Percentiles rank a stretch among this genome's conserved stretches.
Conservation (phyloP, 2,329 filamentous ascomycete genomes). For the Fusarium luffae region DNA sequence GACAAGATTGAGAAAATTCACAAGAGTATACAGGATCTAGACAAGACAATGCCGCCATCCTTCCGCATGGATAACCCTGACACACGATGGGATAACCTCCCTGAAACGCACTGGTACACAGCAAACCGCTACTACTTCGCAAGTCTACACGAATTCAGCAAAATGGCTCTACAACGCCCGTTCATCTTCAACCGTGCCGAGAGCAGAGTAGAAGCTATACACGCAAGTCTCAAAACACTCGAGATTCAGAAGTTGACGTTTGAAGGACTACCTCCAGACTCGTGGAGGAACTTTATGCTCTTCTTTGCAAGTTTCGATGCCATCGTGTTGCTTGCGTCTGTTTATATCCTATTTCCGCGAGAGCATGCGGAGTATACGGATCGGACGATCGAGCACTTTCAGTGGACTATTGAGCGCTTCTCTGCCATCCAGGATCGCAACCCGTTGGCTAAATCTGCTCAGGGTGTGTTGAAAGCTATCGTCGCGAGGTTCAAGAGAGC, state of each 20-base stretch:
- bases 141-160: constrained; percentile 63
- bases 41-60: constrained; percentile 61
- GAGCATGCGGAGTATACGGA: constrained; percentile 63
- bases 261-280: constrained; percentile 59
- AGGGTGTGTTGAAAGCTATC: constrained; percentile 66
- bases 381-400: constrained; percentile 65
- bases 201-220: constrained; percentile 66
- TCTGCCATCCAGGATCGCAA: constrained; percentile 66
- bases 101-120: constrained; percentile 65
- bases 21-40: constrained; percentile 59
- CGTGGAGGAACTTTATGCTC: constrained; percentile 64
- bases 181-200: constrained; percentile 68
- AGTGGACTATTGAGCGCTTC: constrained; percentile 69
- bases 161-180: constrained; percentile 70
- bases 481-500: constrained; percentile 64
- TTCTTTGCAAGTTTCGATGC: constrained; percentile 74
- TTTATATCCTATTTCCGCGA: constrained; percentile 69
- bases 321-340: constrained; percentile 68
- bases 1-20: constrained; percentile 66
- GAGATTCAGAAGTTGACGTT: constrained; percentile 64
- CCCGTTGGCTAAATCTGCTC: constrained; percentile 63
- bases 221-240: constrained; percentile 66
- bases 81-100: constrained; percentile 64
- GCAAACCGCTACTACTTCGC: constrained; percentile 59
- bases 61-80: constrained; percentile 68